These are phyloP conservation scores for Thelephora terrestris DNA, from an alignment of 1,284 basidiomycete genomes.

Conservation along the genomic window DNA sequence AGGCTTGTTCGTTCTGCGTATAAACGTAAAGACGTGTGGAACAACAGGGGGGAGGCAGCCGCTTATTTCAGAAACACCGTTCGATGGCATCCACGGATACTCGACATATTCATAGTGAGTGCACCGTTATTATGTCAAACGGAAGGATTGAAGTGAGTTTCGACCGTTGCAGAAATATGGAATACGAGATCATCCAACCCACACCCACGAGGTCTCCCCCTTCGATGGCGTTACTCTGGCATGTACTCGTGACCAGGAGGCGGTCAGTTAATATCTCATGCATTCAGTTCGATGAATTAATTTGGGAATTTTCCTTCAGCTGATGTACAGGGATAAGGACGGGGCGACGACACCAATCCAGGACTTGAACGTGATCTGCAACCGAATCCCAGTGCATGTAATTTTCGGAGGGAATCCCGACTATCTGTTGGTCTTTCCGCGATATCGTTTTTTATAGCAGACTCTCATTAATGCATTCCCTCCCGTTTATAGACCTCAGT, in stretches of 20 bases:
- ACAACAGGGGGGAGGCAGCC: slow-evolving; percentile 1
- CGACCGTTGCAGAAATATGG: background rate
- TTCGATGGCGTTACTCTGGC: background rate
- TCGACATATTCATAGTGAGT: slow-evolving; percentile 6
- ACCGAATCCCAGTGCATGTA: background rate
- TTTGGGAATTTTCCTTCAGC: background rate
- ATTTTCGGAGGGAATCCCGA: background rate
- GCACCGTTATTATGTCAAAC: background rate
- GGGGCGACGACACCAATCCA: background rate
- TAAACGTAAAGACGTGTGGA: slow-evolving; percentile 2
- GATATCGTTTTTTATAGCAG: background rate
- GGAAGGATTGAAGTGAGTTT: background rate
- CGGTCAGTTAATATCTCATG: background rate
- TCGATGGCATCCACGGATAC: slow-evolving; percentile 6
- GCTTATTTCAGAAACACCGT: slow-evolving; percentile 4
- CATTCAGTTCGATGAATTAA: background rate
- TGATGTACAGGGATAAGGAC: slow-evolving; percentile 1
- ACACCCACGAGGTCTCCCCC: background rate
- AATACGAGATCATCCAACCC: background rate
- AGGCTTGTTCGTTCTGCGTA: background rate
- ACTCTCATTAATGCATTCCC: background rate
- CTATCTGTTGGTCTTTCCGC: background rate
- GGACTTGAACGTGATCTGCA: background rate
- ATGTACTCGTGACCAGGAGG: background rate
- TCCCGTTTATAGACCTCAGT: background rate